Conservation (phyloP, 2,329 filamentous ascomycete genomes). For the Herpomyces periplanetae region DNA sequence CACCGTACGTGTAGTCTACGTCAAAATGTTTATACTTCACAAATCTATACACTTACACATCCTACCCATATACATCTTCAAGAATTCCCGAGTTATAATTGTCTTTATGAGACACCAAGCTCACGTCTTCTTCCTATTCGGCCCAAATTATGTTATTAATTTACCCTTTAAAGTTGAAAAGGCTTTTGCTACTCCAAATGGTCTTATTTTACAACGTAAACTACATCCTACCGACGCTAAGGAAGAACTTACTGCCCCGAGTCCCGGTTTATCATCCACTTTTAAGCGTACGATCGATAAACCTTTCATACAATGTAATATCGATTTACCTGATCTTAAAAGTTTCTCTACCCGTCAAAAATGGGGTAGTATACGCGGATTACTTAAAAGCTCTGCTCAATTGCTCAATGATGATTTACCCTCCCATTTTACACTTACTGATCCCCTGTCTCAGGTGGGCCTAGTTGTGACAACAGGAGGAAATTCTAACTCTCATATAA, state of each 20-base stretch:
- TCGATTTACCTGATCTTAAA: background rate
- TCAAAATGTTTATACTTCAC: background rate
- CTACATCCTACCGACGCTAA: slow-evolving; percentile 17
- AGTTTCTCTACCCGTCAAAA: no score
- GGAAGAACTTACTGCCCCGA: no score
- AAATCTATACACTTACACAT: background rate
- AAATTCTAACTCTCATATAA: slow-evolving; percentile 4
- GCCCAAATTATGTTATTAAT: slow-evolving; percentile 55
- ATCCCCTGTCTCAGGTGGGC: slow-evolving; percentile 51
- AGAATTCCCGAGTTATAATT: slow-evolving; percentile 21
- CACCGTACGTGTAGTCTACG: slow-evolving; percentile 3
- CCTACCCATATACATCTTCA: slow-evolving; percentile 4
- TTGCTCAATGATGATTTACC: slow-evolving; percentile 19
- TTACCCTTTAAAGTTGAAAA: slow-evolving; percentile 77
- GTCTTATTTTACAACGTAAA: slow-evolving; percentile 54
- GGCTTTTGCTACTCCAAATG: slow-evolving; percentile 40
- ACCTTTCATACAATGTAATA: background rate
- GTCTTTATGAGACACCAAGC: slow-evolving; percentile 72
- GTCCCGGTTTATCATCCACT: no score
- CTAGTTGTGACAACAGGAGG: slow-evolving; percentile 20
- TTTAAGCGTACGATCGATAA: no score
- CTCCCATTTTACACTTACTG: slow-evolving; percentile 40
- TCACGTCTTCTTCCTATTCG: slow-evolving; percentile 63
- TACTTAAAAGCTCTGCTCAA: no score
- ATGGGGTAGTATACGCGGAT: no score